A percentile compares a stretch with the other conserved stretches of the same genome.
Conservation (phyloP, 805 yeast genomes). For the Metschnikowia koreensis region DNA sequence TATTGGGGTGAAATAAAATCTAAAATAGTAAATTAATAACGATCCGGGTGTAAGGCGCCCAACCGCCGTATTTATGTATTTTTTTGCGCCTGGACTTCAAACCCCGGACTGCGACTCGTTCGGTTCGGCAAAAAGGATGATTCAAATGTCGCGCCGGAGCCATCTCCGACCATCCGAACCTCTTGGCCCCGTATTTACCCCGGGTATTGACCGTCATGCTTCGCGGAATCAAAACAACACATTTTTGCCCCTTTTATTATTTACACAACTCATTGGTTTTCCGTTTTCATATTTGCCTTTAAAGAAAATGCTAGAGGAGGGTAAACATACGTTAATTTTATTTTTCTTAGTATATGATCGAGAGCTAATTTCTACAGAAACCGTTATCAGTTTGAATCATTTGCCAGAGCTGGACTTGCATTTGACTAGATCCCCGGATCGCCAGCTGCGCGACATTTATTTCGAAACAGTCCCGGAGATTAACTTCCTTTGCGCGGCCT, state of each 20-base stretch:
- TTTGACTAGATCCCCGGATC: not conserved
- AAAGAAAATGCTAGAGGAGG: too few relatives aligned
- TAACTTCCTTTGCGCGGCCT: not conserved
- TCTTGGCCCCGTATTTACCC: not conserved
- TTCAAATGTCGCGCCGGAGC: conserved; percentile 7
- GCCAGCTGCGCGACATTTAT: not conserved
- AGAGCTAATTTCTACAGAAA: not conserved
- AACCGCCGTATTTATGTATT: not conserved
- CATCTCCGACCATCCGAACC: conserved; percentile 8
- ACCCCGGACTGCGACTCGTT: conserved; percentile 10
- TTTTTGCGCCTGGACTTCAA: conserved; percentile 8
- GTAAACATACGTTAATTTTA: too few relatives aligned
- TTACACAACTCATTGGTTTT: not conserved
- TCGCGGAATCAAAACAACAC: not conserved
- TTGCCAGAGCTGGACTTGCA: not conserved
- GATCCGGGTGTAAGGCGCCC: not conserved
- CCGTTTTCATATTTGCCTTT: not conserved
- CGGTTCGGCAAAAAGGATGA: conserved; percentile 10
- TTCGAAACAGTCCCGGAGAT: not conserved
- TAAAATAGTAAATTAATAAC: too few relatives aligned
- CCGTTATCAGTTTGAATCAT: not conserved
- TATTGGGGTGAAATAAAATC: too few relatives aligned
- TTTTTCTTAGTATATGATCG: not conserved
- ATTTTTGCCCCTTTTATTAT: too few relatives aligned
- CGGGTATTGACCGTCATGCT: not conserved